Conservation (phyloP, 2,329 filamentous ascomycete genomes). For the Trichoderma simmonsii region DNA sequence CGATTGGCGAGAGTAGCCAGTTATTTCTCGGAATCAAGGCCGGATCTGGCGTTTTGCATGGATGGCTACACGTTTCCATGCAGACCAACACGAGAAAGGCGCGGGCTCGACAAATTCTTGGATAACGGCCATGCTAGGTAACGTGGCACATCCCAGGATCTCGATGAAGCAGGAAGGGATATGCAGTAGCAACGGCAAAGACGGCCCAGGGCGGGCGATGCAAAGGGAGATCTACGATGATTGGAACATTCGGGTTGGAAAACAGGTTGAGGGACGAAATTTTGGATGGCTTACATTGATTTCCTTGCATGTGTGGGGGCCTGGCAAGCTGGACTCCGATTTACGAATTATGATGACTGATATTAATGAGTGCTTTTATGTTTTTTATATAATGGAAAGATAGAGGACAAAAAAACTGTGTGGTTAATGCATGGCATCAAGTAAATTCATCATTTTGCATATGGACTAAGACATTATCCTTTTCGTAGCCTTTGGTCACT, state of each 20-base stretch:
- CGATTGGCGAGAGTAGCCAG: background rate
- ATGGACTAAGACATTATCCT: background rate
- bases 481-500: background rate
- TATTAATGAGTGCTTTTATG: constrained; percentile 1
- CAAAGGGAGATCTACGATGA: constrained; percentile 5
- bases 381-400: background rate
- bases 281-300: constrained; percentile 11
- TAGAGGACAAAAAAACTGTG: background rate
- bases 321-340: background rate
- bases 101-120: background rate
- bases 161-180: constrained; percentile 2
- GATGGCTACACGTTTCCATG: background rate
- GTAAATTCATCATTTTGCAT: background rate
- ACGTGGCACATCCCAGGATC: background rate
- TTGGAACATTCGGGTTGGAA: background rate
- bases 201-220: constrained; percentile 3
- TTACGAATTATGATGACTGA: constrained; percentile 27
- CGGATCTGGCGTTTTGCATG: background rate
- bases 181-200: background rate
- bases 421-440: constrained; percentile 16
- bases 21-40: background rate
- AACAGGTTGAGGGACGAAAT: constrained; percentile 10
- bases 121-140: background rate
- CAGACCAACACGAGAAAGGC: background rate
- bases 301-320: constrained; percentile 4